Evolutionary conservation across 2,329 filamentous ascomycete species (phyloP).

Genomic region (Beauveria scarabaeidicola): DNA sequence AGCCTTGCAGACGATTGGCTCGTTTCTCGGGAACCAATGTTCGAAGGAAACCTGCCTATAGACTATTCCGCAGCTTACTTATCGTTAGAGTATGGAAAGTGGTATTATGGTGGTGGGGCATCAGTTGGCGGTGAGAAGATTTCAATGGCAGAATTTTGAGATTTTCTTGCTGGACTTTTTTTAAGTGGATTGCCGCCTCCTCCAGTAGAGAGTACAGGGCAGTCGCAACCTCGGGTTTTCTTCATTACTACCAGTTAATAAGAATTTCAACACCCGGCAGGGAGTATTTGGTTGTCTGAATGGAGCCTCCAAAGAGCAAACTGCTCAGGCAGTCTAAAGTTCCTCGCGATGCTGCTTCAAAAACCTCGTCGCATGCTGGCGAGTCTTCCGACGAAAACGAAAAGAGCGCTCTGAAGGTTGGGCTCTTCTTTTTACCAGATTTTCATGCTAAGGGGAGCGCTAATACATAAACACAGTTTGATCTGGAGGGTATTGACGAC

Average conservation of each 20-base stretch:
- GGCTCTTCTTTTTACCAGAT: not conserved
- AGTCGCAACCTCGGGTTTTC: not conserved
- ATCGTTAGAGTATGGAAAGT: no score
- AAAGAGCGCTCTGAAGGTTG: constrained; percentile 1
- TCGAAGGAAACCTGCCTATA: no score
- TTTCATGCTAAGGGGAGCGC: not conserved
- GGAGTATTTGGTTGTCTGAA: not conserved
- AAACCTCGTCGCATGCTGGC: not conserved
- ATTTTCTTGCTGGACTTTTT: constrained; percentile 3
- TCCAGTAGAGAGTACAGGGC: not conserved
- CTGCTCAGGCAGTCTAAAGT: not conserved
- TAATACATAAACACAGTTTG: constrained; percentile 29
- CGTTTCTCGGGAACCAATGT: no score
- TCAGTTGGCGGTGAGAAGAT: constrained; percentile 10
- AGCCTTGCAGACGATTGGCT: no score
- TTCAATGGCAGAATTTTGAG: constrained; percentile 13
- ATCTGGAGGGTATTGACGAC: constrained; percentile 50
- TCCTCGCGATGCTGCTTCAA: not conserved
- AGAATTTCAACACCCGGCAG: no score
- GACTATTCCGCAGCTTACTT: no score
- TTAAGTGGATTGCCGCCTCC: not conserved
- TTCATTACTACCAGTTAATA: not conserved
- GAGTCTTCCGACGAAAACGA: constrained; percentile 12
- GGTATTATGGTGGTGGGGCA: not conserved
- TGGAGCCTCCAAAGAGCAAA: not conserved